These are phyloP conservation scores for Citeromyces nyonsensis DNA, from an alignment of 805 yeast genomes.

Conservation along the genomic window DNA sequence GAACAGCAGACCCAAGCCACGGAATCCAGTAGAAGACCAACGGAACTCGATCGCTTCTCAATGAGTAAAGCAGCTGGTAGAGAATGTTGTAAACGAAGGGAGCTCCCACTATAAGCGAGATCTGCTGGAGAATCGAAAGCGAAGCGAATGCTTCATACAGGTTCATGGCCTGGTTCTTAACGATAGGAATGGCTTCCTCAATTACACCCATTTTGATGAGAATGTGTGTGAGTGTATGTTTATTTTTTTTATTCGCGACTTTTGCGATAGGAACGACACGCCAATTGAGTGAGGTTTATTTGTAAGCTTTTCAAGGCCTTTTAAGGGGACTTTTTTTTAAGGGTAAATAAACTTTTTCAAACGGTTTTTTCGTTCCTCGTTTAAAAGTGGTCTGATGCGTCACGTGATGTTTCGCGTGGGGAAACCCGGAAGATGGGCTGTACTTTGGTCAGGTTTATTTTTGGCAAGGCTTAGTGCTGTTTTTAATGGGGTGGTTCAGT, in stretches of 20 bases:
- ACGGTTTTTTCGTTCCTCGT: no score
- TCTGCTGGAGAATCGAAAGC: conserved; percentile 11
- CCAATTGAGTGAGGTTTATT: no score
- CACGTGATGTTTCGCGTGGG: no score
- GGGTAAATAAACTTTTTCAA: no score
- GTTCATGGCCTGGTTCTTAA: neutral
- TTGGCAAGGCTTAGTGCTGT: no score
- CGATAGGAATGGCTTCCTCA: neutral
- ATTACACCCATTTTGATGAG: neutral
- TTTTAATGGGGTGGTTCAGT: no score
- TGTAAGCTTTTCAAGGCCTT: no score
- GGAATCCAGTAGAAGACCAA: conserved; percentile 87
- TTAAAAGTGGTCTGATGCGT: no score
- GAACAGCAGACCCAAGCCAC: conserved; percentile 85
- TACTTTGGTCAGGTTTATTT: no score
- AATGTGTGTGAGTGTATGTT: neutral
- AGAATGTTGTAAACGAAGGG: conserved; percentile 53
- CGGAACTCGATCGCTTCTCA: conserved; percentile 76
- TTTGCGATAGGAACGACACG: neutral
- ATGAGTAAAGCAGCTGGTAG: conserved; percentile 57
- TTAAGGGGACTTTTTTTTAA: no score
- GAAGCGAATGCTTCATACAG: conserved; percentile 4
- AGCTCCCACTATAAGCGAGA: conserved; percentile 17
- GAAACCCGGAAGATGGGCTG: no score
- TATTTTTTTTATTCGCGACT: neutral